Evolutionary conservation across 2,329 filamentous ascomycete genomes (phyloP).

Genomic region (Alternaria novae-zelandiae): DNA sequence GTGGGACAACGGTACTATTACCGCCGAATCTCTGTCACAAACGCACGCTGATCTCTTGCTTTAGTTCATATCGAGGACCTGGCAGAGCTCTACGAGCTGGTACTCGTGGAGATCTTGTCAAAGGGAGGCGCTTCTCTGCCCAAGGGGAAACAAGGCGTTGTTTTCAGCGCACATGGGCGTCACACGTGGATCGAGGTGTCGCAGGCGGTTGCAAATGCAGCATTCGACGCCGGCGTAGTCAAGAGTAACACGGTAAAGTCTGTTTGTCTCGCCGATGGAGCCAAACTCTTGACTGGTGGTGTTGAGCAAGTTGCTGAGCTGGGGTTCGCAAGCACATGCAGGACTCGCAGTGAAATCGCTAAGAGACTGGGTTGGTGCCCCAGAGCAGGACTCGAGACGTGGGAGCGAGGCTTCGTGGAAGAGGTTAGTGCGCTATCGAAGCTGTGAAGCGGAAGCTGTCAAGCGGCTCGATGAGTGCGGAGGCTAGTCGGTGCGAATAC

Average conservation of each 20-base stretch:
- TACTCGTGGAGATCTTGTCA: neutral
- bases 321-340: neutral
- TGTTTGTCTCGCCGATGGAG: neutral
- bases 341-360: neutral
- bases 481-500: neutral
- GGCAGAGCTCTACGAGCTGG: neutral
- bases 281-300: neutral
- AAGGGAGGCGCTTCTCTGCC: neutral
- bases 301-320: neutral
- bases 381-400: neutral
- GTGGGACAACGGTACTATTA: constrained; percentile 1
- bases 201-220: neutral
- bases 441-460: neutral
- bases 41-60: neutral
- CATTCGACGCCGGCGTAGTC: neutral
- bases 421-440: neutral
- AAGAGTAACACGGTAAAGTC: neutral
- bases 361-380: neutral
- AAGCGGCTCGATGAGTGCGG: neutral
- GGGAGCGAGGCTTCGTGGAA: constrained; percentile 2
- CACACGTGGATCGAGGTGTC: neutral
- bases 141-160: neutral
- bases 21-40: neutral
- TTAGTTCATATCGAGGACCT: constrained; percentile 2
- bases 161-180: constrained; percentile 2